Evolutionary conservation across 352 stramenopile genomes (phyloP).

Genomic region (Globisporangium rhizosaccharum): DNA sequence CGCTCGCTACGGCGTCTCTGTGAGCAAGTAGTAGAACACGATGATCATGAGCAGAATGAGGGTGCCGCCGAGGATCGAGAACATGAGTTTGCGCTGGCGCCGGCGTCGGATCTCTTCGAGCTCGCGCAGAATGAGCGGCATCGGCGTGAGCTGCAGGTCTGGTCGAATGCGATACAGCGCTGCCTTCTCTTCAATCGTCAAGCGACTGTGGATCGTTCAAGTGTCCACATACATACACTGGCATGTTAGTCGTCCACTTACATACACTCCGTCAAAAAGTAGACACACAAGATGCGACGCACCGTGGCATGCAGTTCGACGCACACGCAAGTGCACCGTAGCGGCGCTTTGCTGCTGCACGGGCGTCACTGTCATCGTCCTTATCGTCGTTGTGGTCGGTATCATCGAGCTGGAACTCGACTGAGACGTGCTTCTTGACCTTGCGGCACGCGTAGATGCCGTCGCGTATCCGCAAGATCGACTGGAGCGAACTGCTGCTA

Average conservation of each 20-base stretch:
- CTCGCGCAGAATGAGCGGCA: conserved; percentile 50
- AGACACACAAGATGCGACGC: conserved; percentile 1
- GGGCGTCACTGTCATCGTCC: conserved; percentile 12
- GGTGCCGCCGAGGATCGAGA: conserved; percentile 53
- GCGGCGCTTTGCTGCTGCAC: conserved; percentile 14
- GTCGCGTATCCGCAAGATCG: conserved; percentile 57
- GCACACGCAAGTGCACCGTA: conserved; percentile 24
- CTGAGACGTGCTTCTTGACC: conserved; percentile 56
- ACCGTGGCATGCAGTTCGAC: conserved; percentile 55
- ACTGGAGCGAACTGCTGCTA: conserved; percentile 35
- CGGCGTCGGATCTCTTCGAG: conserved; percentile 54
- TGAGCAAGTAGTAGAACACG: conserved; percentile 77
- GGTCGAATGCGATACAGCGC: conserved; percentile 64
- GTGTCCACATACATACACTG: no score
- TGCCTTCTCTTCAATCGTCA: conserved; percentile 75
- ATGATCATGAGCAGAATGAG: conserved; percentile 71
- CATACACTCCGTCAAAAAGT: background rate
- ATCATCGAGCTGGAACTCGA: conserved; percentile 64
- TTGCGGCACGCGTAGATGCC: conserved; percentile 29
- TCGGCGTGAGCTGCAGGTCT: conserved; percentile 63
- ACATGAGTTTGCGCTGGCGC: conserved; percentile 65
- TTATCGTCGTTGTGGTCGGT: conserved; percentile 29
- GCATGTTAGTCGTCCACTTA: no score
- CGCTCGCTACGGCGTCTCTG: conserved; percentile 27
- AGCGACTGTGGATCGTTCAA: conserved; percentile 20